Base-by-base conservation (phyloP, 2,329 filamentous ascomycete species). In the Colletotrichum theobromicola region DNA sequence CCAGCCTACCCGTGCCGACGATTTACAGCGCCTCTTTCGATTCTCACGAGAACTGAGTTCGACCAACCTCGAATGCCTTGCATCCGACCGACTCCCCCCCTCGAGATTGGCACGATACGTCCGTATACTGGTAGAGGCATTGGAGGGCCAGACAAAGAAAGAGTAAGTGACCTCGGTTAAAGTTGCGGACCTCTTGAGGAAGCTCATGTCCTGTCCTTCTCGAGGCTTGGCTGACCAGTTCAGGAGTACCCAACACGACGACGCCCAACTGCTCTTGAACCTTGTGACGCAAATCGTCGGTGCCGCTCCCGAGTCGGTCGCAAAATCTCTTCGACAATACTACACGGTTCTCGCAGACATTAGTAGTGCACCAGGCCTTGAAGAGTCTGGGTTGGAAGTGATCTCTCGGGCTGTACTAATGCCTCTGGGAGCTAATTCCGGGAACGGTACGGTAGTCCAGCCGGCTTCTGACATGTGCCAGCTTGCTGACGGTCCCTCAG, bases 1-100 rank as follows among this genome's bases (percentile, higher is more conserved):
- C 81, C 86, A 87, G 35, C 79, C 84, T 10, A 80, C 80, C 21
- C 79, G 81, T 66, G 50, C 79, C 61, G 86, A 88, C 65, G 91
- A 93, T 80, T 80, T 88, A 53, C 80, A 80, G 37, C 85, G 90
- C 68, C 81, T 92, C 42, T 81, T 84, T 58, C 74, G 79, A 30
- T 87, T 92, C 71, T 82, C 86, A 50, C 78, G 79, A n/a, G 88
- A 90, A 75, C 80, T 88, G 57, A 78, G 82, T 10, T 78, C 79
- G 13, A 80, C 80, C n/a, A 79, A 82, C 28, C 82, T 86, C 60
- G 68, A 79, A 13, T 77, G 80, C 21, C 84, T 88, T 76, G 77
- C 81, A 24, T 81, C 83, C 1, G 77, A 77, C 4, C 74, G 78
- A 15, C 74, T 82, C 8, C 81, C 82, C 69, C 30, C 63, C 0